Evolutionary conservation across 805 yeast species (phyloP), one percentile per base, ranked within the genome.

Genomic region (Cyberlindnera veronae): DNA sequence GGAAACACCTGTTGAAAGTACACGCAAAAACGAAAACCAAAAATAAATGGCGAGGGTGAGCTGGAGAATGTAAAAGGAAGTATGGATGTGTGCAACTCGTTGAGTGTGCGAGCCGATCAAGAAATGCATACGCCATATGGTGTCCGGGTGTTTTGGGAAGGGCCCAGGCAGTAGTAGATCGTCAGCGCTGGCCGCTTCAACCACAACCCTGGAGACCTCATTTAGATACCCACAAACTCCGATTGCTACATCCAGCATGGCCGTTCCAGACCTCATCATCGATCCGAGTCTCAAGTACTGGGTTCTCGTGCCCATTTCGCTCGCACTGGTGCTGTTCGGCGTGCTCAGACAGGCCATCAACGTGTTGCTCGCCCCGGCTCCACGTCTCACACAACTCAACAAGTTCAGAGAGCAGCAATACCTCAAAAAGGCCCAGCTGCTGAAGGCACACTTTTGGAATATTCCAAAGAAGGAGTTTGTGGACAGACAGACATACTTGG

Each of bases 311-410:
- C 99, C 99, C 18, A 90, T 93, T 32, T 79, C 95, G 6, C 58
- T 84, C 16, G 95, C 89, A 16, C 89, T 93, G 95, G 81, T 93
- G 10, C 63, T 90, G 41, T 88, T 88, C 5, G 96, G 96, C 7
- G 61, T 91, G 15, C 61, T 88, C 20, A 72, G 96, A 41, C 81
- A 84, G 39, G 78, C 81, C 53, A 69, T 82, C 9, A 78, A 88
- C 29, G 61, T 68, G 13, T 63, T 89, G 19, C 64, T 88, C 7
- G 73, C 76, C 33, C 87, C 36, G 60, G 68, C 24, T 1, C 78
- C 81, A 4, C 81, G 77, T 50, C 65, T 74, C 16, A 75, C 69
- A 21, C 71, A 75, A 13, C 66, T 69, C 44, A 73, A 68, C 43
- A 67, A 75, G 37, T 55, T 77, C 5, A 71, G 77, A 36, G 88